phyloP scores from a whole-genome alignment of 805 yeast genomes.

The Danielozyma ontarioensis region DNA sequence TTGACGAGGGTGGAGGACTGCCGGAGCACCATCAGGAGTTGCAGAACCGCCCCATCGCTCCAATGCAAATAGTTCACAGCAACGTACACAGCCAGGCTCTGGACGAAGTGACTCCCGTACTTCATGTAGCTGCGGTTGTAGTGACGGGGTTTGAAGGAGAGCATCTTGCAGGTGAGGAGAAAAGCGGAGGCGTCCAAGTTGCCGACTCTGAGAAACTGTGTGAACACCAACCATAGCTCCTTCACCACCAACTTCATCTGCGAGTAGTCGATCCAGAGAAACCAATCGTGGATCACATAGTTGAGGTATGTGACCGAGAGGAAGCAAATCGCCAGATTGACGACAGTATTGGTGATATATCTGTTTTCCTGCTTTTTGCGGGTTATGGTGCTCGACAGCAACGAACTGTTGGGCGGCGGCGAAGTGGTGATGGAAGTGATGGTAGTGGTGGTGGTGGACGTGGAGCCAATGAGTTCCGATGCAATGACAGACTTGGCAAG shows the following conservation, averaged over 20 bases:
- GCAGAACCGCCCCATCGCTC: constrained; percentile 2
- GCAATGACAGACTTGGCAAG: constrained; percentile 28
- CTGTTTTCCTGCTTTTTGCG: constrained; percentile 9
- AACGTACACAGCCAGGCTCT: background rate
- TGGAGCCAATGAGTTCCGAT: constrained; percentile 23
- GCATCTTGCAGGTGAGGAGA: no score
- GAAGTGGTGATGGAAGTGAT: constrained; percentile 13
- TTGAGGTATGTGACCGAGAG: constrained; percentile 14
- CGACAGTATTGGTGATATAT: constrained; percentile 8
- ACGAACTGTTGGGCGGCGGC: constrained; percentile 5
- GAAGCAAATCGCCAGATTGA: constrained; percentile 18
- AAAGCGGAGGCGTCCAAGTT: background rate
- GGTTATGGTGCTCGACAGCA: constrained; percentile 9
- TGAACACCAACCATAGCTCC: background rate
- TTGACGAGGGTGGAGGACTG: constrained; percentile 8
- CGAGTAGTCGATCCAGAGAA: constrained; percentile 1
- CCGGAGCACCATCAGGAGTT: constrained; percentile 7
- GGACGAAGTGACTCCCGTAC: no score
- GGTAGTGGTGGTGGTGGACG: constrained; percentile 19
- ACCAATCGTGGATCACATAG: constrained; percentile 10
- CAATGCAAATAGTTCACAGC: constrained; percentile 3
- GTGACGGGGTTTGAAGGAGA: no score
- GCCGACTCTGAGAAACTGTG: background rate
- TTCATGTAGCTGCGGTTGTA: no score
- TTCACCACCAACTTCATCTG: background rate